These are phyloP conservation scores for Trichocladium antarcticum DNA, from an alignment of 495 filamentous ascomycete genomes.

Conservation along the genomic window DNA sequence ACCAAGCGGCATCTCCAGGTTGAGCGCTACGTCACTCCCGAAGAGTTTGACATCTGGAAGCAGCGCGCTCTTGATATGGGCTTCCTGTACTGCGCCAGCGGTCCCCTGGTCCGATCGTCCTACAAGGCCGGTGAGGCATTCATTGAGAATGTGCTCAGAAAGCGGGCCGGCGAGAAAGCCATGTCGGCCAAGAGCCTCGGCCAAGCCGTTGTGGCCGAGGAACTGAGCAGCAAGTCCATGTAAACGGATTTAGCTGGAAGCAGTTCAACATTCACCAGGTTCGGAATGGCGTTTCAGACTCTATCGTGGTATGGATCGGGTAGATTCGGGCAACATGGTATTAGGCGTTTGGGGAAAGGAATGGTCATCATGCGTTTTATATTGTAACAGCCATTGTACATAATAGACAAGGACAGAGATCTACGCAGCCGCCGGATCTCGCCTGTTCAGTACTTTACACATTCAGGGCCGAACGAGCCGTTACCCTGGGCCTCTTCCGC, in stretches of 20 bases:
- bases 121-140: constrained; percentile 98
- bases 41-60: constrained; percentile 81
- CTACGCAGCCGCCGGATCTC: constrained; percentile 6
- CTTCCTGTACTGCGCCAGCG: constrained; percentile 91
- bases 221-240: constrained; percentile 10
- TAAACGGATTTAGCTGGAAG: background rate
- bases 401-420: background rate
- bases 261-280: constrained; percentile 9
- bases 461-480: background rate
- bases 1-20: constrained; percentile 97
- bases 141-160: constrained; percentile 95
- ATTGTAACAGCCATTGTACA: constrained; percentile 23
- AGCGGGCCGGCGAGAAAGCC: constrained; percentile 49
- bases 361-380: constrained; percentile 9
- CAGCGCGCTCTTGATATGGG: constrained; percentile 86
- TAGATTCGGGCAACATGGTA: constrained; percentile 6
- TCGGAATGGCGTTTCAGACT: constrained; percentile 11
- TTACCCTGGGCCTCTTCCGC: background rate
- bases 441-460: background rate
- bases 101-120: constrained; percentile 80
- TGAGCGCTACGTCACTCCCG: constrained; percentile 83
- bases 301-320: background rate
- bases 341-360: constrained; percentile 9
- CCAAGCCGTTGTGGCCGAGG: constrained; percentile 18
- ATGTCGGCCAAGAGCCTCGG: constrained; percentile 14